phyloP scores from a whole-genome alignment of 2,329 filamentous ascomycete genomes.

The Corinectria fuckeliana region DNA sequence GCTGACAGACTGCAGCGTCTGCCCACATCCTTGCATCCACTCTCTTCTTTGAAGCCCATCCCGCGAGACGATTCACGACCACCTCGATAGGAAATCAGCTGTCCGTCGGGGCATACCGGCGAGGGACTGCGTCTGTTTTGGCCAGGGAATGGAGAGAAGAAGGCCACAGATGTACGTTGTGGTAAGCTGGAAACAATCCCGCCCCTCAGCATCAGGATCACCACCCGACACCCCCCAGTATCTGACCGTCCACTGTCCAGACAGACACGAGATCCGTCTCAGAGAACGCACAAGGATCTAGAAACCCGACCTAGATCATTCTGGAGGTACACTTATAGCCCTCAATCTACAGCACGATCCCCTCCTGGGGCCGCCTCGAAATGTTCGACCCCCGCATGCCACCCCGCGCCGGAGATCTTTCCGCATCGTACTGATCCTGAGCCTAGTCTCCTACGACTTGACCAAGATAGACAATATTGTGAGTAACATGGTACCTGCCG shows the following conservation, averaged over 20 bases:
- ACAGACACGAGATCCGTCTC: background rate
- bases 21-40: background rate
- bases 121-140: no score
- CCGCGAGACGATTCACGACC: no score
- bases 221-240: background rate
- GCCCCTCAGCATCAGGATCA: background rate
- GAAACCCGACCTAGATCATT: background rate
- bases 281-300: background rate
- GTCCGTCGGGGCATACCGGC: no score
- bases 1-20: background rate
- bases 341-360: no score
- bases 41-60: background rate
- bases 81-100: background rate
- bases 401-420: background rate
- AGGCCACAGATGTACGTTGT: no score
- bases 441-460: background rate
- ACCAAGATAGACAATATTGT: background rate
- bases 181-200: background rate
- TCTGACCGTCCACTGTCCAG: background rate
- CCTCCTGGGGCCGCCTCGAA: background rate
- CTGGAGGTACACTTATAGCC: background rate
- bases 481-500: no score
- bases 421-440: background rate
- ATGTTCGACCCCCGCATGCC: background rate
- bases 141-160: background rate